These are phyloP conservation scores for Diospyros lotus DNA, from an alignment of 148 eudicot genomes.

Conservation along the genomic window DNA sequence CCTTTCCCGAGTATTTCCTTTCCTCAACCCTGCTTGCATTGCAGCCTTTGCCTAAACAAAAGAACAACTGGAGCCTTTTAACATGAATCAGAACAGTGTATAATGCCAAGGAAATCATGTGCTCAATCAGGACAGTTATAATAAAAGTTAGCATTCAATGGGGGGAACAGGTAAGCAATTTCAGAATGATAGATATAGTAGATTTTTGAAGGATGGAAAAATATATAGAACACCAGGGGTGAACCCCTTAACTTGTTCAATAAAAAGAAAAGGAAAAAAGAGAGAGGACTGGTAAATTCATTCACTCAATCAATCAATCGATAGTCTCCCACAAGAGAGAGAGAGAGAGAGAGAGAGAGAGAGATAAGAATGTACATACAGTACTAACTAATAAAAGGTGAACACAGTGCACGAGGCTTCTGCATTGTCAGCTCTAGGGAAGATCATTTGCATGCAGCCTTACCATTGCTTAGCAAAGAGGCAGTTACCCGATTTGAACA, in stretches of 20 bases:
- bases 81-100: not conserved
- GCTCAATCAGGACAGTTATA: not conserved
- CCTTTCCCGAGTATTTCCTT: conserved; percentile 64
- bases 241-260: not conserved
- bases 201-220: not conserved
- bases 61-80: conserved; percentile 7
- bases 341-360: not conserved
- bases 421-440: too few species aligned
- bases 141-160: not conserved
- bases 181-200: not conserved
- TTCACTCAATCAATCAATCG: not conserved
- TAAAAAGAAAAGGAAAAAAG: not conserved
- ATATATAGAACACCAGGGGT: too few species aligned
- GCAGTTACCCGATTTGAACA: not conserved
- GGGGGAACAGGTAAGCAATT: not conserved
- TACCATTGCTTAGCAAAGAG: too few species aligned
- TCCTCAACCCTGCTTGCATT: conserved; percentile 62
- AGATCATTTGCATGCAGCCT: too few species aligned
- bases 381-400: not conserved
- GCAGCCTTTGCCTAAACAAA: conserved; percentile 80
- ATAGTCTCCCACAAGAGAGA: too few species aligned
- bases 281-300: not conserved
- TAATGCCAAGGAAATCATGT: not conserved
- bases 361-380: not conserved
- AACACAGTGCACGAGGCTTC: not conserved